Conservation (phyloP, 1,284 basidiomycete species). For the Tausonia pullulans region DNA sequence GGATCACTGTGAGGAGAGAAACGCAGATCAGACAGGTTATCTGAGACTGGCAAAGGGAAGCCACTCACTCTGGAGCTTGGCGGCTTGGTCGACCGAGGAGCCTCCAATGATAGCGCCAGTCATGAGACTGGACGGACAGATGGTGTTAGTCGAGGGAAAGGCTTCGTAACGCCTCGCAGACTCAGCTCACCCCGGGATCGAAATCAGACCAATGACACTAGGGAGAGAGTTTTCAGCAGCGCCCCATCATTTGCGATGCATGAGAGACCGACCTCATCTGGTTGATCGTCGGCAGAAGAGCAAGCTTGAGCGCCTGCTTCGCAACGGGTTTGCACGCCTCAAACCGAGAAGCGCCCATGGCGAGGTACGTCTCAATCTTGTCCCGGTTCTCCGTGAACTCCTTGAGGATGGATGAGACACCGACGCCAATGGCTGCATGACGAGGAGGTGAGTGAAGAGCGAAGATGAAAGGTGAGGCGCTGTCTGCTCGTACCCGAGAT, state of each 20-base stretch:
- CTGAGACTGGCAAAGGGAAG: background rate
- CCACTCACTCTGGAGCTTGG: slow-evolving; percentile 54
- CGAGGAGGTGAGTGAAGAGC: background rate
- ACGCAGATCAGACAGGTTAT: background rate
- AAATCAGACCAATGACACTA: slow-evolving; percentile 68
- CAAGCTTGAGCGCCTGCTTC: slow-evolving; percentile 60
- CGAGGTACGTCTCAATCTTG: slow-evolving; percentile 69
- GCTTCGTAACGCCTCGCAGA: no score
- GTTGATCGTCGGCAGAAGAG: slow-evolving; percentile 66
- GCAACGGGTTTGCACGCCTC: slow-evolving; percentile 70
- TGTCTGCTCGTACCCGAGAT: slow-evolving; percentile 46
- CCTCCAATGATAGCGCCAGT: slow-evolving; percentile 78
- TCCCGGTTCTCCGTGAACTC: slow-evolving; percentile 58
- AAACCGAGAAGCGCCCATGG: slow-evolving; percentile 63
- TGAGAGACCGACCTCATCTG: slow-evolving; percentile 44
- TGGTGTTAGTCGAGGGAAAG: background rate
- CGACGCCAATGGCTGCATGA: slow-evolving; percentile 7
- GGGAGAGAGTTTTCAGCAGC: background rate
- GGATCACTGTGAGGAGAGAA: slow-evolving; percentile 46
- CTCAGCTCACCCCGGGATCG: slow-evolving; percentile 30
- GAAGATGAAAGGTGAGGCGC: slow-evolving; percentile 17
- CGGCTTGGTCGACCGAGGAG: slow-evolving; percentile 67
- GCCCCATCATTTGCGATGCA: background rate
- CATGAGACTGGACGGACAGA: slow-evolving; percentile 55
- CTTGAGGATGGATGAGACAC: slow-evolving; percentile 9